Evolutionary conservation across 2,329 filamentous ascomycete species (phyloP).

Genomic region (Talaromyces sp.): DNA sequence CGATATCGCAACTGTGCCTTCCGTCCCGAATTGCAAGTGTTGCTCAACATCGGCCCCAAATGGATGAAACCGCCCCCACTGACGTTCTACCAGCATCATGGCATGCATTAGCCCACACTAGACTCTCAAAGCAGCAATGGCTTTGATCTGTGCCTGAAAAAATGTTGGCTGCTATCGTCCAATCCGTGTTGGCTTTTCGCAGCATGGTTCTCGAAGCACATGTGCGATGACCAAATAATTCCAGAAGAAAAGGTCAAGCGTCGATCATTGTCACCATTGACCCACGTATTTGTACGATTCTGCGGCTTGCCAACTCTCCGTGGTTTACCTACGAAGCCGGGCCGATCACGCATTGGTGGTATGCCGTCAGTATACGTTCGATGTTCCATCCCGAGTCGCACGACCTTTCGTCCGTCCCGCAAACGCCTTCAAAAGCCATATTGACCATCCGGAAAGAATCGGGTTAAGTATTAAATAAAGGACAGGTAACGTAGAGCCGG

Average conservation of each 20-base stretch:
- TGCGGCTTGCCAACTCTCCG: not conserved
- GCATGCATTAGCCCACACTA: slow-evolving; percentile 2
- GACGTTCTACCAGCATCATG: slow-evolving; percentile 1
- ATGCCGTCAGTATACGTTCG: not conserved
- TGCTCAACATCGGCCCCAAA: slow-evolving; percentile 5
- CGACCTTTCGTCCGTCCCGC: not conserved
- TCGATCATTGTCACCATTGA: not conserved
- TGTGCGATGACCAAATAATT: not conserved
- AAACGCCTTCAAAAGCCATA: not conserved
- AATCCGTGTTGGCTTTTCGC: not conserved
- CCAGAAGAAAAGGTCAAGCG: not conserved
- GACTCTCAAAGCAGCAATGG: not conserved
- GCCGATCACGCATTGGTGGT: not conserved
- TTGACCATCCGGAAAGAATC: not conserved
- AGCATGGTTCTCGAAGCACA: not conserved
- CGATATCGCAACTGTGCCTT: not conserved
- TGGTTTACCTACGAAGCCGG: not conserved
- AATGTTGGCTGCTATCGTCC: not conserved
- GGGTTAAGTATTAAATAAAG: not conserved
- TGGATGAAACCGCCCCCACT: slow-evolving; percentile 17
- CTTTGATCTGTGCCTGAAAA: not conserved
- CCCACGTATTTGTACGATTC: not conserved
- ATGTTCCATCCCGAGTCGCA: not conserved
- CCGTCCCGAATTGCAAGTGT: not conserved
- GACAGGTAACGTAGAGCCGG: not conserved